phyloP scores from a whole-genome alignment of 2,329 filamentous ascomycete genomes.

The Pseudopyricularia javanii region DNA sequence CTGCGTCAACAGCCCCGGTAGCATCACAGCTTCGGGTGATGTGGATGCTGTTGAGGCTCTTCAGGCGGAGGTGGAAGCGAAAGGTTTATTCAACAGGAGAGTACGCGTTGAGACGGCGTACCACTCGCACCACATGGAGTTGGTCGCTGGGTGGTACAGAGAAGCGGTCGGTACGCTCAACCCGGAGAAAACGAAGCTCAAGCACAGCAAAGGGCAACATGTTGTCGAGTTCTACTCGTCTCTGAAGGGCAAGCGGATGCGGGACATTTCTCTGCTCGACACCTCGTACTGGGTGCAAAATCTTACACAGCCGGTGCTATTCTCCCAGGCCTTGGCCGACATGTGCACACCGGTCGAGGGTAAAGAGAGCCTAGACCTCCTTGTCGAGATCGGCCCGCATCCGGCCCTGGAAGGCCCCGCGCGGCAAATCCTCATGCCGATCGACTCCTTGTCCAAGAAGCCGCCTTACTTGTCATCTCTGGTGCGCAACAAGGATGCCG shows the following conservation, averaged over 20 bases:
- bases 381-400: conserved; percentile 16
- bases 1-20: conserved; percentile 10
- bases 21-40: conserved; percentile 19
- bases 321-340: conserved; percentile 10
- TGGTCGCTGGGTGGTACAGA: conserved; percentile 12
- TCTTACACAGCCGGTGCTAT: conserved; percentile 16
- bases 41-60: conserved; percentile 11
- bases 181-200: background rate
- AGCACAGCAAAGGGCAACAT: background rate
- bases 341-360: conserved; percentile 6
- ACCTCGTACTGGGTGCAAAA: conserved; percentile 18
- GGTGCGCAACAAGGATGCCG: conserved; percentile 10
- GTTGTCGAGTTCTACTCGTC: conserved; percentile 10
- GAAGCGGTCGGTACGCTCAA: conserved; percentile 4
- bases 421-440: conserved; percentile 9
- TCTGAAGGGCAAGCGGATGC: conserved; percentile 7
- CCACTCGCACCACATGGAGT: conserved; percentile 21
- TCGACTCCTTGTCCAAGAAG: conserved; percentile 5
- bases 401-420: conserved; percentile 11
- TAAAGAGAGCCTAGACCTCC: conserved; percentile 5
- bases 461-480: conserved; percentile 24
- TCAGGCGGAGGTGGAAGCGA: conserved; percentile 2
- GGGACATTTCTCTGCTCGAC: conserved; percentile 4
- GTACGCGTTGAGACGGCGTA: conserved; percentile 21
- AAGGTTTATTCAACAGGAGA: conserved; percentile 15